Conservation (phyloP, 495 filamentous ascomycete species). For the Penicillium angulare region DNA sequence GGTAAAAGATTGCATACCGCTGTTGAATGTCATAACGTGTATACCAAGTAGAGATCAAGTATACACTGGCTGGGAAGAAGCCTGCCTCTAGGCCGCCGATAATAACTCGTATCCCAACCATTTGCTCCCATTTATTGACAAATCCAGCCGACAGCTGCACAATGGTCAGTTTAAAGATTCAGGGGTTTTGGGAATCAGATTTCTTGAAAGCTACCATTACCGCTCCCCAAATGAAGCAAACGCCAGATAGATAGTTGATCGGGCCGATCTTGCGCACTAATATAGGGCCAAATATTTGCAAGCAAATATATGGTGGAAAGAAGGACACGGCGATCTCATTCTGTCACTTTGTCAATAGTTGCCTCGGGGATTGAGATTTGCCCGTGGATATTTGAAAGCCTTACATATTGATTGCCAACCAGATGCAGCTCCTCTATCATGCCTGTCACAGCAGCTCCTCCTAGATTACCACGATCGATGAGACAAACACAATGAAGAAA, state of each 20-base stretch:
- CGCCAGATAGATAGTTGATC: conserved; percentile 10
- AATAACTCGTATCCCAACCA: conserved; percentile 53
- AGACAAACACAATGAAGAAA: conserved; percentile 17
- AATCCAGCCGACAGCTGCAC: conserved; percentile 41
- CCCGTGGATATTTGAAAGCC: neutral
- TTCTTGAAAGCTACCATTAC: conserved; percentile 41
- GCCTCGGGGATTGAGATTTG: too few species aligned
- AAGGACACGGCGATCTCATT: conserved; percentile 21
- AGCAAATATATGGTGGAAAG: conserved; percentile 22
- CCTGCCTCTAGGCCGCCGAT: conserved; percentile 59
- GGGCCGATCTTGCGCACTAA: conserved; percentile 21
- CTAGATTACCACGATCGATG: conserved; percentile 18
- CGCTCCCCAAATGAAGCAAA: conserved; percentile 37
- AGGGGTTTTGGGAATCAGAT: neutral
- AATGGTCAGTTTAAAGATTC: neutral
- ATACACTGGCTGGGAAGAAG: conserved; percentile 57
- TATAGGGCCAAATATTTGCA: conserved; percentile 17
- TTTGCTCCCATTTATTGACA: conserved; percentile 43
- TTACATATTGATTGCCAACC: conserved; percentile 18
- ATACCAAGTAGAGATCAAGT: conserved; percentile 58
- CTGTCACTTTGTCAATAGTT: neutral
- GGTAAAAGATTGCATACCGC: conserved; percentile 58
- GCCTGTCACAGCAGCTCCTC: conserved; percentile 13
- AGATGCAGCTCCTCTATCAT: conserved; percentile 18
- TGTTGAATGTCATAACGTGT: conserved; percentile 41